Evolutionary conservation across 2,329 filamentous ascomycete species (phyloP).

Genomic region (Calonectria hawksworthii): DNA sequence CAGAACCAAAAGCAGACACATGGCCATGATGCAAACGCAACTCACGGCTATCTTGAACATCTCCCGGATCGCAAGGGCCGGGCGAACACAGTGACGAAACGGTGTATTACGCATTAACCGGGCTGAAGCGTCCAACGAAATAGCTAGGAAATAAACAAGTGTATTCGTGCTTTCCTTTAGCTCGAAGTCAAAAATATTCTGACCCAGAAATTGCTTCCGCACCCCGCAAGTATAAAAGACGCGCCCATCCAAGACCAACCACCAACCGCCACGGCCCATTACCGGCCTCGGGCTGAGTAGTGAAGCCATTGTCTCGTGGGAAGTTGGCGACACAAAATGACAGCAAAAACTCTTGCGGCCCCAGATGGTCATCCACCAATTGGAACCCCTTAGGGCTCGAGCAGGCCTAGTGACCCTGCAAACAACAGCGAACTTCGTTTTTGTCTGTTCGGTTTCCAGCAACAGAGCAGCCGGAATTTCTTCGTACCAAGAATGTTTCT

Average conservation of each 20-base stretch:
- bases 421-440: neutral
- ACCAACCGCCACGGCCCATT: neutral
- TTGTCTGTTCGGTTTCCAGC: neutral
- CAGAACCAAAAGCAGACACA: neutral
- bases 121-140: too few relatives aligned
- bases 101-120: too few relatives aligned
- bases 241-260: neutral
- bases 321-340: neutral
- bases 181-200: neutral
- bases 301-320: too few relatives aligned
- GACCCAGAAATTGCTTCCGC: neutral
- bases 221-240: neutral
- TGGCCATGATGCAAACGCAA: neutral
- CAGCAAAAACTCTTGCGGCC: neutral
- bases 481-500: rapidly evolving
- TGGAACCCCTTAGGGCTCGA: neutral
- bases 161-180: neutral
- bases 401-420: neutral
- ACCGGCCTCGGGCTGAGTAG: neutral
- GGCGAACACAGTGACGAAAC: too few relatives aligned
- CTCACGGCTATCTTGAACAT: neutral
- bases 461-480: neutral
- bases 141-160: neutral
- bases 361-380: neutral
- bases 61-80: neutral